Percentiles rank a stretch among this genome's conserved stretches.
Evolutionary conservation across 1,284 basidiomycete genomes (phyloP).

Genomic region (Coriolopsis trogii): DNA sequence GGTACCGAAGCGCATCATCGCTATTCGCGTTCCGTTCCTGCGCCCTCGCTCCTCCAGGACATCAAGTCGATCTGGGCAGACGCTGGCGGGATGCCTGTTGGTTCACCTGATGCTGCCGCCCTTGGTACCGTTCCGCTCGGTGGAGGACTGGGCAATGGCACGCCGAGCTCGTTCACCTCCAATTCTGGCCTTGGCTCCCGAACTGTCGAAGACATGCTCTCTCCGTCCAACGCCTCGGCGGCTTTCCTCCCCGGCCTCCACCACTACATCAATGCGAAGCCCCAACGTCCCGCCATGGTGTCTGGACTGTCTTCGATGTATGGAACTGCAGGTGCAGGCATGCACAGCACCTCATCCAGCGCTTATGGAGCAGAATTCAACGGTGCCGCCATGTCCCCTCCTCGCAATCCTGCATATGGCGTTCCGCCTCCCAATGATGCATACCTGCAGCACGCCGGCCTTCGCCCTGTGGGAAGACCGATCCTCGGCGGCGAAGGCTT

Average conservation of each 20-base stretch:
- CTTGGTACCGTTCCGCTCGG: conserved; percentile 23
- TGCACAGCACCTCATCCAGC: conserved; percentile 28
- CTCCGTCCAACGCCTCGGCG: conserved; percentile 69
- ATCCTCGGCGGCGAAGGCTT: conserved; percentile 30
- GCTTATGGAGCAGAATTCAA: conserved; percentile 29
- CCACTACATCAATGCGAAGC: conserved; percentile 56
- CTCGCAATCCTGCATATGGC: conserved; percentile 26
- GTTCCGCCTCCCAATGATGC: conserved; percentile 35
- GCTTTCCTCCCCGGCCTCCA: conserved; percentile 75
- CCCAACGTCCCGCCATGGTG: conserved; percentile 27
- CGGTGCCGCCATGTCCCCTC: conserved; percentile 33
- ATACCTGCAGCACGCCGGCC: conserved; percentile 24
- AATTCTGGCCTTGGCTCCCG: conserved; percentile 41
- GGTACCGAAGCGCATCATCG: conserved; percentile 56
- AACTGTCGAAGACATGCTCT: conserved; percentile 42
- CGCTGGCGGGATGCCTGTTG: conserved; percentile 32
- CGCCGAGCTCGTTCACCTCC: conserved; percentile 51
- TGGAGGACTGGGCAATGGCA: conserved; percentile 44
- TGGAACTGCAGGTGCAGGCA: conserved; percentile 20
- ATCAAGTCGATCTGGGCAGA: conserved; percentile 76
- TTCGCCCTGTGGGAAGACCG: conserved; percentile 33
- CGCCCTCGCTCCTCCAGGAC: conserved; percentile 70
- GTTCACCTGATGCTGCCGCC: conserved; percentile 32
- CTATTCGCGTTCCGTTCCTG: conserved; percentile 79
- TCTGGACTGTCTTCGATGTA: conserved; percentile 31